Conservation (phyloP, 495 filamentous ascomycete species). For the Penicillium roqueforti region DNA sequence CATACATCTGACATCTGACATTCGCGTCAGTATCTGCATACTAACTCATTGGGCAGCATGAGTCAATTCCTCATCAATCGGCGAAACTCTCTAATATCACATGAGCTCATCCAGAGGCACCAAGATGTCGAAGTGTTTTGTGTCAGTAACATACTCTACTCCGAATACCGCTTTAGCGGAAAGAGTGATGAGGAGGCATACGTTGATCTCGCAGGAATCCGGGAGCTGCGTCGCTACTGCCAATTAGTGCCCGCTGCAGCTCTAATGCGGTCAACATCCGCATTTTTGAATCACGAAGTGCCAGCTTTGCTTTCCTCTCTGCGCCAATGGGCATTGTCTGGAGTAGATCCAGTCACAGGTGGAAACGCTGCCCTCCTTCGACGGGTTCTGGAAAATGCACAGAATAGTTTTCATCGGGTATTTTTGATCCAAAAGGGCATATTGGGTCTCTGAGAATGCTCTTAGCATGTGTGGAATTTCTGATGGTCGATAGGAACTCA, state of each 20-base stretch:
- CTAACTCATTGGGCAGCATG: not conserved
- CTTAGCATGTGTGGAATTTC: too few relatives aligned
- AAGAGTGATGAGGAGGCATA: conserved; percentile 14
- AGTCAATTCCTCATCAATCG: not conserved
- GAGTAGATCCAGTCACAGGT: conserved; percentile 6
- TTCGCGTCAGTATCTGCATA: too few relatives aligned
- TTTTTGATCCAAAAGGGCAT: not conserved
- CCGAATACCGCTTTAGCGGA: conserved; percentile 8
- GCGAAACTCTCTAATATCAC: conserved; percentile 14
- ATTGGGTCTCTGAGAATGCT: too few relatives aligned
- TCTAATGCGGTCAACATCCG: conserved; percentile 15
- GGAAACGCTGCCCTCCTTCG: conserved; percentile 14
- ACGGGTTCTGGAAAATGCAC: conserved; percentile 1
- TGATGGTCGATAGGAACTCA: not conserved
- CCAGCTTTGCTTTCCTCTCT: conserved; percentile 25
- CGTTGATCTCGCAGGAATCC: conserved; percentile 27
- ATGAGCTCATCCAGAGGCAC: not conserved
- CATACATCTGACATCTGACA: too few relatives aligned
- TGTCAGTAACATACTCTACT: conserved; percentile 33
- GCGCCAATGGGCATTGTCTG: conserved; percentile 22
- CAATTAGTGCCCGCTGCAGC: conserved; percentile 27
- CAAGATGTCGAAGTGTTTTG: conserved; percentile 24
- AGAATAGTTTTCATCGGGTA: conserved; percentile 15
- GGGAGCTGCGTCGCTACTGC: conserved; percentile 28
- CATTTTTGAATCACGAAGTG: conserved; percentile 20